phyloP scores from a whole-genome alignment of 345 rosid species.

The Anastatica hierochuntica region DNA sequence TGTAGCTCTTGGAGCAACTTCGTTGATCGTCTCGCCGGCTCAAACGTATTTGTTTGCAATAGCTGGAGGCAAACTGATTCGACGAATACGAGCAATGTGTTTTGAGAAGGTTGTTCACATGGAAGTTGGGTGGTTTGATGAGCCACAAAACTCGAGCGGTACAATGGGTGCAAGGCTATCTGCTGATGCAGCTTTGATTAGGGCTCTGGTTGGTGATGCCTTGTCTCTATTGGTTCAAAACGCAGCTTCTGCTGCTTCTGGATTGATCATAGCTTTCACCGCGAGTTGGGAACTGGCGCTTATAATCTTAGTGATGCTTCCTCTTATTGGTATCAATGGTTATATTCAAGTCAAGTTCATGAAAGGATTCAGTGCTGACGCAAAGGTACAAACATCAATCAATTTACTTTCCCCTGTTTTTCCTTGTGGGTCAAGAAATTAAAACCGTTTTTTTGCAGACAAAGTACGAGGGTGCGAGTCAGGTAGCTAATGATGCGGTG shows the following conservation, averaged over 20 bases:
- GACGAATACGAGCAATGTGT: constrained; percentile 47
- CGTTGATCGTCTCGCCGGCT: constrained; percentile 38
- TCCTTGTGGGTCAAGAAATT: constrained; percentile 4
- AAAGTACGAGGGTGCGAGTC: constrained; percentile 77
- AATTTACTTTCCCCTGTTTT: not conserved
- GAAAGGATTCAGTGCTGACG: constrained; percentile 65
- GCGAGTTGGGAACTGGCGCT: constrained; percentile 64
- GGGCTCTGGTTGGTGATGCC: constrained; percentile 62
- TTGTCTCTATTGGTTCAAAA: constrained; percentile 48
- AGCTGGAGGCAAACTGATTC: constrained; percentile 57
- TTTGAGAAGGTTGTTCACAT: constrained; percentile 63
- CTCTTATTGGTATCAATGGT: constrained; percentile 50
- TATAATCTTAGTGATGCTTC: constrained; percentile 44
- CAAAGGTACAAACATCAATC: constrained; percentile 40
- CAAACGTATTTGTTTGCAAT: constrained; percentile 46
- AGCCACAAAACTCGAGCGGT: constrained; percentile 62
- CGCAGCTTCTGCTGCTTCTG: constrained; percentile 41
- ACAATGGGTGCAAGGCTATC: constrained; percentile 68
- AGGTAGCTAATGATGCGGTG: constrained; percentile 80
- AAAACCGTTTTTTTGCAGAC: constrained; percentile 27
- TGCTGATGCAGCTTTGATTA: constrained; percentile 59
- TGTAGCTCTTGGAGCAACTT: constrained; percentile 39
- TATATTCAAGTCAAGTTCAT: constrained; percentile 46
- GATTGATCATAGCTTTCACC: constrained; percentile 53
- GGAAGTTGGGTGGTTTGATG: constrained; percentile 86